phyloP scores from a whole-genome alignment of 202 grass and related monocot genomes.

The Digitaria exilis region DNA sequence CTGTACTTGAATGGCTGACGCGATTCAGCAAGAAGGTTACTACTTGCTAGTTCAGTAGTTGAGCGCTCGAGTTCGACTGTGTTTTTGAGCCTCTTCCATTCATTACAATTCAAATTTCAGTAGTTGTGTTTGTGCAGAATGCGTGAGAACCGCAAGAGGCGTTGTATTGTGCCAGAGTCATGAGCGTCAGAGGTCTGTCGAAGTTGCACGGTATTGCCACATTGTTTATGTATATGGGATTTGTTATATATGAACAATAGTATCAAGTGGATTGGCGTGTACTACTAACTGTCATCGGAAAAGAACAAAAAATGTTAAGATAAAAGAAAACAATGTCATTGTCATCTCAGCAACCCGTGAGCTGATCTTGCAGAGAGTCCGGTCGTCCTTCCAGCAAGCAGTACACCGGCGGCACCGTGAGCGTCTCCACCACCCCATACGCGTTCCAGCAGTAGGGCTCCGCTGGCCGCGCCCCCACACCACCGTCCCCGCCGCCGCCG shows the following conservation, averaged over 20 bases:
- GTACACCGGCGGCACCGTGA: constrained; percentile 62
- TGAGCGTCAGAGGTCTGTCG: too few species aligned
- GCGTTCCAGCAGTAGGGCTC: constrained; percentile 83
- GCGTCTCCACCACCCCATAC: constrained; percentile 61
- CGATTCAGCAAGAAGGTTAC: too few species aligned
- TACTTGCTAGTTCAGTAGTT: too few species aligned
- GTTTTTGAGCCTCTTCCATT: too few species aligned
- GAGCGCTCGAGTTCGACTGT: too few species aligned
- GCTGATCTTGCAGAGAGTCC: constrained; percentile 67
- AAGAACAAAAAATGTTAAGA: not conserved
- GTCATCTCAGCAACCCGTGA: constrained; percentile 48
- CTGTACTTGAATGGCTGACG: too few species aligned
- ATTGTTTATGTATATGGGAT: not conserved
- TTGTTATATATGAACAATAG: not conserved
- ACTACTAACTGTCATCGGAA: not conserved
- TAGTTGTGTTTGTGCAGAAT: too few species aligned
- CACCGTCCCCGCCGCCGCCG: not conserved
- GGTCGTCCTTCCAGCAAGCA: constrained; percentile 82
- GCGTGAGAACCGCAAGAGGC: too few species aligned
- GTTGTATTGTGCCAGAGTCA: too few species aligned
- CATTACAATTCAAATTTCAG: too few species aligned
- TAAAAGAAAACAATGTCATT: not conserved
- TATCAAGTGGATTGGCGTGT: not conserved
- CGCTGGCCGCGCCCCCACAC: constrained; percentile 17
- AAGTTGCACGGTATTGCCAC: not conserved